Evolutionary conservation across 352 stramenopile species (phyloP).

Genomic region (Aphanomyces euteiches): DNA sequence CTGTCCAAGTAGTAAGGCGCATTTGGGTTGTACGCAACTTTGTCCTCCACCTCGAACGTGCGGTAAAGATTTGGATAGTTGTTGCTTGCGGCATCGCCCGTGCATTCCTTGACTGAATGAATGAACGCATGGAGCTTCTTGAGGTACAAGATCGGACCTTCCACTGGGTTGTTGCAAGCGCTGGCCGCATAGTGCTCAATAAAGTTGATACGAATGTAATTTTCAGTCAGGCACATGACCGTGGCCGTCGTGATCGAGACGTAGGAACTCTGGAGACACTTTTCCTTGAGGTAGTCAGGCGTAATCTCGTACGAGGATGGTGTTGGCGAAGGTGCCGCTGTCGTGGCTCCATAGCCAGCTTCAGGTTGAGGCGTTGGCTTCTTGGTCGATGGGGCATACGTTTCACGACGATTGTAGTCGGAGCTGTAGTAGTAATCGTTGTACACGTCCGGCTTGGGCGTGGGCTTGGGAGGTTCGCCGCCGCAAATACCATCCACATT

Average conservation of each 20-base stretch:
- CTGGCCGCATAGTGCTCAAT: slow-evolving; percentile 29
- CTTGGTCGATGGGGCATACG: background rate
- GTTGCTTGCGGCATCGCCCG: background rate
- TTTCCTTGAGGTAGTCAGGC: slow-evolving; percentile 28
- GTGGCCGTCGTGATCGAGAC: slow-evolving; percentile 30
- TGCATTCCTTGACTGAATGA: slow-evolving; percentile 4
- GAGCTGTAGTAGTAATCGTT: slow-evolving; percentile 18
- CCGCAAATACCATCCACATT: slow-evolving; percentile 30
- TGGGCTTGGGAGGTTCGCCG: slow-evolving; percentile 26
- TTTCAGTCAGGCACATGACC: slow-evolving; percentile 30
- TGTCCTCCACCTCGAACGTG: slow-evolving; percentile 11
- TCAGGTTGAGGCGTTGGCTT: background rate
- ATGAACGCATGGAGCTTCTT: slow-evolving; percentile 28
- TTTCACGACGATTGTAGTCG: slow-evolving; percentile 3
- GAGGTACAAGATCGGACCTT: slow-evolving; percentile 28
- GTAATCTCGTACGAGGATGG: background rate
- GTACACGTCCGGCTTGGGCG: background rate
- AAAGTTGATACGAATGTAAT: slow-evolving; percentile 32
- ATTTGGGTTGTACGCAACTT: slow-evolving; percentile 25
- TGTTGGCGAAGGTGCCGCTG: background rate
- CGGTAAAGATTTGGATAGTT: slow-evolving; percentile 26
- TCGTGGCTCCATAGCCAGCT: background rate
- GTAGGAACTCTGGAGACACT: slow-evolving; percentile 28
- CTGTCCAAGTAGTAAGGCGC: slow-evolving; percentile 23
- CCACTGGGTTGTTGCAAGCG: slow-evolving; percentile 24